A percentile compares a stretch with the other conserved stretches of the same genome.
These are phyloP conservation scores for Byssothecium circinans DNA, from an alignment of 2,329 filamentous ascomycete genomes.

Conservation along the genomic window DNA sequence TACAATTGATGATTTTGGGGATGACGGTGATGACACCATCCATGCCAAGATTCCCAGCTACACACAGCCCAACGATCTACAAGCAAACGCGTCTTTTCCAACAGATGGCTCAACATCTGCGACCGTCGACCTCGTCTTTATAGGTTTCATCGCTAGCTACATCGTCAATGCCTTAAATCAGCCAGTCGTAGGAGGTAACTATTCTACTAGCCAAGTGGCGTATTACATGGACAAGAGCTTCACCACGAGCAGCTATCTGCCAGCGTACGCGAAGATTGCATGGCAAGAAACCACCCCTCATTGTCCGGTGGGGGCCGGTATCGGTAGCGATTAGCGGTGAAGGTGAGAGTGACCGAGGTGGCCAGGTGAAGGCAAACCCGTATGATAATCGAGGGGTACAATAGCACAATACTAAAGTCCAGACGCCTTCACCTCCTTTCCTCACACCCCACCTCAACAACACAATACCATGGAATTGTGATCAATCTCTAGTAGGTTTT, in stretches of 20 bases:
- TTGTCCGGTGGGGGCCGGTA: constrained; percentile 43
- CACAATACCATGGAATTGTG: no score
- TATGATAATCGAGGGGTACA: no score
- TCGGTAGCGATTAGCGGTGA: constrained; percentile 21
- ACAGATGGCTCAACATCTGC: constrained; percentile 46
- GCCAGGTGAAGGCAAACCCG: no score
- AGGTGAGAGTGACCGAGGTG: no score
- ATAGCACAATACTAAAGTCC: no score
- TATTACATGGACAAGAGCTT: constrained; percentile 46
- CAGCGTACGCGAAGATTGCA: constrained; percentile 44
- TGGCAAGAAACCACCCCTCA: constrained; percentile 46
- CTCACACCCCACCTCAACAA: no score
- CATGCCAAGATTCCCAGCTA: constrained; percentile 54
- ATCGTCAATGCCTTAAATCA: constrained; percentile 40
- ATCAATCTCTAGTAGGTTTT: no score
- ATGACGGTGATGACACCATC: constrained; percentile 58
- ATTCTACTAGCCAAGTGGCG: constrained; percentile 30
- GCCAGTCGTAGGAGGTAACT: constrained; percentile 37
- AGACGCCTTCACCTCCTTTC: no score
- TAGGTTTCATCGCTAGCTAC: constrained; percentile 51
- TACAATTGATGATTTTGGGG: constrained; percentile 60
- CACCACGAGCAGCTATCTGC: constrained; percentile 47
- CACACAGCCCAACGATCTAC: constrained; percentile 54
- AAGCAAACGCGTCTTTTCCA: constrained; percentile 54
- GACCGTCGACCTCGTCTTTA: constrained; percentile 57